Evolutionary conservation across 2,329 filamentous ascomycete species (phyloP).

Genomic region (Fragosphaeria purpurea): DNA sequence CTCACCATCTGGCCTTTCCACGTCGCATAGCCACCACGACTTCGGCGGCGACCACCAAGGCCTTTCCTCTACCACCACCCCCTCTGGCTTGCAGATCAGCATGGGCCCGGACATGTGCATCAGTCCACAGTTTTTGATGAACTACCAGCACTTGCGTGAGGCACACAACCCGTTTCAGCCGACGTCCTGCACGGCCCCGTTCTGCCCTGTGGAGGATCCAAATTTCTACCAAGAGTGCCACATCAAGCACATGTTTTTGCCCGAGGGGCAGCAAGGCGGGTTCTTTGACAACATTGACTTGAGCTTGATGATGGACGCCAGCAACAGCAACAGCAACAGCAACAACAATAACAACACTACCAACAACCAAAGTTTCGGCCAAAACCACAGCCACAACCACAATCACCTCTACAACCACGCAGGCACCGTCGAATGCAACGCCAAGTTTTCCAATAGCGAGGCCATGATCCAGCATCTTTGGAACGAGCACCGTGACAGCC

Average conservation of each 20-base stretch:
- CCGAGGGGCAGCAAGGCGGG: not conserved
- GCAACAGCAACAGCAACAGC: no score
- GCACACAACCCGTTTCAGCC: constrained; percentile 13
- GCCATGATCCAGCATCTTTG: constrained; percentile 15
- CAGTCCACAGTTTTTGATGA: constrained; percentile 14
- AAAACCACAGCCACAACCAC: not conserved
- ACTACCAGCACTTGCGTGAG: constrained; percentile 13
- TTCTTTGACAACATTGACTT: constrained; percentile 11
- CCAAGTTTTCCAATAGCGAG: constrained; percentile 13
- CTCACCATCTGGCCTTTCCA: no score
- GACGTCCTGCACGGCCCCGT: constrained; percentile 6
- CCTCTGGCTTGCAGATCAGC: constrained; percentile 4
- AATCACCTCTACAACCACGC: not conserved
- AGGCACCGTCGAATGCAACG: constrained; percentile 11
- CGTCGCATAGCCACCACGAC: not conserved
- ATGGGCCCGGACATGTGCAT: constrained; percentile 11
- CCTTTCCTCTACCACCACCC: not conserved
- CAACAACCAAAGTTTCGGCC: not conserved
- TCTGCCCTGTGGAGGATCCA: constrained; percentile 14
- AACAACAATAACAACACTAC: no score
- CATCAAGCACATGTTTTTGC: constrained; percentile 5
- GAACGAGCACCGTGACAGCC: constrained; percentile 9
- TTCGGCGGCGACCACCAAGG: not conserved
- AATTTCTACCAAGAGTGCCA: constrained; percentile 15
- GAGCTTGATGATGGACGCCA: constrained; percentile 1